Evolutionary conservation across 306 rosid species (phyloP).

Genomic region (Citrullus colocynthis): DNA sequence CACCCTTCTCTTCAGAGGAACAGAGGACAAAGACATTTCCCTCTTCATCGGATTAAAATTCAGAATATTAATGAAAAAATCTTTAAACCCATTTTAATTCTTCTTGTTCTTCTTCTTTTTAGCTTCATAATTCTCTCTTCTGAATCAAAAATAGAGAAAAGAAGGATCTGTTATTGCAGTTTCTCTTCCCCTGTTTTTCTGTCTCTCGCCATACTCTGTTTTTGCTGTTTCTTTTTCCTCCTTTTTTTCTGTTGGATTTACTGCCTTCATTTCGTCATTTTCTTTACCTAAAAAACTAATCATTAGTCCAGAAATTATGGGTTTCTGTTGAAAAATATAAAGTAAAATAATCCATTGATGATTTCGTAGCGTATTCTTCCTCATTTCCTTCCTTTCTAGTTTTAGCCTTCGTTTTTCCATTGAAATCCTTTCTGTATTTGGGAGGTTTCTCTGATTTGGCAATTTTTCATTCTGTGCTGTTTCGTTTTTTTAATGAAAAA

Average conservation of each 20-base stretch:
- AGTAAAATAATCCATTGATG: neutral
- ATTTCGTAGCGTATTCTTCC: neutral
- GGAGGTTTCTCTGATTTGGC: neutral
- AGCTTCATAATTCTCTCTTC: neutral
- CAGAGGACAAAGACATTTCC: neutral
- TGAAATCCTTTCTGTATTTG: neutral
- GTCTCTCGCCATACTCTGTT: neutral
- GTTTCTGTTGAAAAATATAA: neutral
- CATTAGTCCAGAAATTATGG: slow-evolving; percentile 3
- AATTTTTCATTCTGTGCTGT: neutral
- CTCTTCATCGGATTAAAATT: neutral
- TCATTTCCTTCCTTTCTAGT: neutral
- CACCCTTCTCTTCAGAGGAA: neutral
- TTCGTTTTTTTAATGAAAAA: neutral
- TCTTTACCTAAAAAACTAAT: neutral
- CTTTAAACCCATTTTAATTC: neutral
- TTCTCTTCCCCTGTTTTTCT: neutral
- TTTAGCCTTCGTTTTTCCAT: neutral
- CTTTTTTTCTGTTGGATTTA: neutral
- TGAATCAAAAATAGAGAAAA: neutral
- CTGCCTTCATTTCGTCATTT: neutral
- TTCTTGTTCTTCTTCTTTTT: neutral
- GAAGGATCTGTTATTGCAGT: neutral
- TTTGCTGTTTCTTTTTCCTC: neutral
- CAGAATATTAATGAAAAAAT: neutral